A percentile compares a stretch with the other conserved stretches of the same genome.
These are phyloP conservation scores for Drechslerella dactyloides DNA, from an alignment of 2,329 filamentous ascomycete species.

Conservation along the genomic window DNA sequence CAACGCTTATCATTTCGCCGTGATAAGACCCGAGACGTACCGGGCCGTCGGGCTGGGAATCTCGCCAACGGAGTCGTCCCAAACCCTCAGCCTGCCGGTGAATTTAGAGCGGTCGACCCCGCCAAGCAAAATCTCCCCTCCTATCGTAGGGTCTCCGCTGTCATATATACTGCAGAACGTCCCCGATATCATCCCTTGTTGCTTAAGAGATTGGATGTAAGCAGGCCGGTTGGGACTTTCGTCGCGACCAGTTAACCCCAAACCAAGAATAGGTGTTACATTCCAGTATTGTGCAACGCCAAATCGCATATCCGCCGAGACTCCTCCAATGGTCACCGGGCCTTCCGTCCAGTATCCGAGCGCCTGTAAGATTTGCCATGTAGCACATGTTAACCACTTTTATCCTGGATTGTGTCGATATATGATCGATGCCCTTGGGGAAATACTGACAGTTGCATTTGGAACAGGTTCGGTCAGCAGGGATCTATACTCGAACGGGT, in stretches of 20 bases:
- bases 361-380: not conserved
- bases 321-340: not conserved
- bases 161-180: conserved; percentile 13
- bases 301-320: conserved; percentile 3
- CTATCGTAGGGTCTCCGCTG: not conserved
- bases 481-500: not conserved
- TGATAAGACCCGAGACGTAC: not conserved
- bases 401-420: not conserved
- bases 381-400: not conserved
- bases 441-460: conserved; percentile 1
- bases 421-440: not conserved
- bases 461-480: not conserved
- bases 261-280: conserved; percentile 4
- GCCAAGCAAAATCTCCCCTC: conserved; percentile 13
- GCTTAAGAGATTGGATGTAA: conserved; percentile 1
- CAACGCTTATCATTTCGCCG: too few relatives aligned
- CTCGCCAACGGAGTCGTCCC: not conserved
- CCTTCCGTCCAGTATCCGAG: not conserved
- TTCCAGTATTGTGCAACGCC: conserved; percentile 13
- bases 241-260: not conserved
- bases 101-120: conserved; percentile 13
- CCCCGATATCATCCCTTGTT: conserved; percentile 2
- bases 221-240: not conserved
- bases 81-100: not conserved
- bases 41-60: not conserved